A percentile compares a stretch with the other conserved stretches of the same genome.
Conservation (phyloP, 164 flowering plant genomes). For the Macadamia tetraphylla region DNA sequence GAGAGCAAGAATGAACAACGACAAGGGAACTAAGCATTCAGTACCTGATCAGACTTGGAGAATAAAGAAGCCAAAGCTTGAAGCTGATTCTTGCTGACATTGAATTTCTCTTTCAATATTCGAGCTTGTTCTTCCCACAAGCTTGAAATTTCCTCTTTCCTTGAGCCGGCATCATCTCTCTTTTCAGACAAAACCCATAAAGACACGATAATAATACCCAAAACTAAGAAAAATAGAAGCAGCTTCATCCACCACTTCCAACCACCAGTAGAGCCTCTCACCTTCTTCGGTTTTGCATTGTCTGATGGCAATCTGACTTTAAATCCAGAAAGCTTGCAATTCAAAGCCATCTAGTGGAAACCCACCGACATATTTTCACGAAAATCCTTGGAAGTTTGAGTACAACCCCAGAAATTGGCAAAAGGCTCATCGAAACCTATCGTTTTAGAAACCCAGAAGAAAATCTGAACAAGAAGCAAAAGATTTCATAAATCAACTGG, state of each 20-base stretch:
- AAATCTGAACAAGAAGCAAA: constrained; percentile 9
- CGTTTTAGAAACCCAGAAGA: constrained; percentile 8
- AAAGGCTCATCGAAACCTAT: constrained; percentile 38
- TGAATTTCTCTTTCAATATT: constrained; percentile 33
- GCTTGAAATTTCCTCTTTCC: constrained; percentile 15
- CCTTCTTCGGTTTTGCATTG: constrained; percentile 32
- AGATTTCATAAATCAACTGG: constrained; percentile 9
- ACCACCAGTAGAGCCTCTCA: constrained; percentile 19
- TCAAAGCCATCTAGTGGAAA: constrained; percentile 51
- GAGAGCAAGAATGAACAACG: constrained; percentile 3
- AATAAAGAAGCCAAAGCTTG: constrained; percentile 39
- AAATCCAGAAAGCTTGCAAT: constrained; percentile 34
- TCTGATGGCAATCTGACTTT: constrained; percentile 25
- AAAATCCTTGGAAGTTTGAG: constrained; percentile 38
- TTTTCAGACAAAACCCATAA: constrained; percentile 29
- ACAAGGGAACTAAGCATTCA: neutral
- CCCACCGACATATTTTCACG: constrained; percentile 43
- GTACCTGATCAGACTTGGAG: constrained; percentile 50
- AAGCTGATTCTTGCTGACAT: constrained; percentile 51
- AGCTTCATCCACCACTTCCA: constrained; percentile 36
- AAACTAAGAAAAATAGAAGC: constrained; percentile 22
- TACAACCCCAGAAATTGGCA: constrained; percentile 29
- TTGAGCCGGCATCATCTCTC: constrained; percentile 9
- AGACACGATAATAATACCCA: constrained; percentile 22
- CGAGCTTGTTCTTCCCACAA: constrained; percentile 26